phyloP scores from a whole-genome alignment of 345 rosid genomes.

The Moricandia moricandioides region DNA sequence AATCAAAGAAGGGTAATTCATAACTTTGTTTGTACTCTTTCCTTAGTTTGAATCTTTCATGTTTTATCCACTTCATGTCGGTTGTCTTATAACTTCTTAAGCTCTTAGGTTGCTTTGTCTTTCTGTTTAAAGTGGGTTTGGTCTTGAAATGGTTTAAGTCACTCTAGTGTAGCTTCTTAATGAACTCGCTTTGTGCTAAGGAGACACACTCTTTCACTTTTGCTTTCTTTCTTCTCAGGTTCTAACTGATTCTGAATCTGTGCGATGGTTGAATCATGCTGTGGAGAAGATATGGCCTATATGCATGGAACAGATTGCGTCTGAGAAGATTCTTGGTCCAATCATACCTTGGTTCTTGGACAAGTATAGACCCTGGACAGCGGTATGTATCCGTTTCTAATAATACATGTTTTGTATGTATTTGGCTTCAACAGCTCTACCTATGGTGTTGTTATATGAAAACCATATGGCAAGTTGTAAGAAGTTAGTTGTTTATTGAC shows the following conservation, averaged over 20 bases:
- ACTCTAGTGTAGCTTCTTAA: background rate
- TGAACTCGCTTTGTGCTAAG: background rate
- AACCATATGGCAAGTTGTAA: background rate
- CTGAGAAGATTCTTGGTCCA: conserved; percentile 86
- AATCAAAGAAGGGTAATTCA: conserved; percentile 69
- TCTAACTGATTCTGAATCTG: conserved; percentile 84
- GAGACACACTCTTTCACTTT: background rate
- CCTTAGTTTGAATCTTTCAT: background rate
- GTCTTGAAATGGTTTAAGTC: no score
- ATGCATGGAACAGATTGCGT: conserved; percentile 83
- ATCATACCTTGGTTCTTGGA: conserved; percentile 96
- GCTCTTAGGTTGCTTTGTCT: no score
- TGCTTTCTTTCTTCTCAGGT: conserved; percentile 37
- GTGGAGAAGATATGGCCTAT: conserved; percentile 93
- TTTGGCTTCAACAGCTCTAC: background rate
- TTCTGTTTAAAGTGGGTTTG: background rate
- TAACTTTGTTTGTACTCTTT: background rate
- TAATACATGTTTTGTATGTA: background rate
- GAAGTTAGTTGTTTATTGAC: conserved; percentile 11
- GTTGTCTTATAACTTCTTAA: no score
- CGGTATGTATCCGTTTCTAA: conserved; percentile 44
- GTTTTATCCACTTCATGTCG: background rate
- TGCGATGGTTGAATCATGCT: conserved; percentile 88
- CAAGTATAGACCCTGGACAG: conserved; percentile 98
- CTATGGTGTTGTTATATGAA: background rate